Conservation (phyloP, 2,329 filamentous ascomycete genomes). For the Hymenoscyphus occultus region DNA sequence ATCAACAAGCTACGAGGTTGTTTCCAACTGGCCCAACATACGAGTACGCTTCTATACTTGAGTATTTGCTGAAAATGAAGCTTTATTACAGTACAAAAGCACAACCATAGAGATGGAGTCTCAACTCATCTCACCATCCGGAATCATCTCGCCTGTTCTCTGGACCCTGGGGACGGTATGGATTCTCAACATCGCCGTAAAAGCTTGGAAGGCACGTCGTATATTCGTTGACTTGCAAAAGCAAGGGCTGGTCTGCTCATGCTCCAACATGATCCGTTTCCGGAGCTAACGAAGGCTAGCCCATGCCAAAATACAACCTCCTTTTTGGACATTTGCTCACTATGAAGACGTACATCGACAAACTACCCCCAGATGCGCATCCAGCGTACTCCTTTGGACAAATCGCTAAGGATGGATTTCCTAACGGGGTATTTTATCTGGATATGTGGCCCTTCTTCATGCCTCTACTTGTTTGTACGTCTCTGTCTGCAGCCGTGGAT, state of each 20-base stretch:
- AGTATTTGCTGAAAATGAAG: background rate
- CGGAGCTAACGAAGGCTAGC: conserved; percentile 1
- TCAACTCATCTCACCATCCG: background rate
- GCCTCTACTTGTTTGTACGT: conserved; percentile 8
- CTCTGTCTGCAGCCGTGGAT: background rate
- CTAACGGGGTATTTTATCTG: conserved; percentile 17
- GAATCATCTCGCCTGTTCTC: background rate
- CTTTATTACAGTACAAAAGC: background rate
- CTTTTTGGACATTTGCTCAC: conserved; percentile 11
- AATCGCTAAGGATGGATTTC: conserved; percentile 7
- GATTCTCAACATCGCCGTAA: background rate
- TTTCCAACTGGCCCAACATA: background rate
- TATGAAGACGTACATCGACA: conserved; percentile 5
- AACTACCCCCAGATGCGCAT: conserved; percentile 9
- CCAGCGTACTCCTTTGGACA: background rate
- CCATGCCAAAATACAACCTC: conserved; percentile 9
- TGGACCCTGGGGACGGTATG: background rate
- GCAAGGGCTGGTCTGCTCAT: background rate
- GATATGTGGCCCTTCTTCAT: conserved; percentile 18
- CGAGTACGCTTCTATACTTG: background rate
- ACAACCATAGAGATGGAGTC: background rate
- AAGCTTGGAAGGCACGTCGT: conserved; percentile 9
- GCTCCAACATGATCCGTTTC: background rate
- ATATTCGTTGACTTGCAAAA: conserved; percentile 3
- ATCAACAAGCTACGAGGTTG: too few relatives aligned